Evolutionary conservation across 192 early-diverging fungal genomes (phyloP), one percentile per base, ranked within the genome.

Genomic region (Entrophospora sp.): DNA sequence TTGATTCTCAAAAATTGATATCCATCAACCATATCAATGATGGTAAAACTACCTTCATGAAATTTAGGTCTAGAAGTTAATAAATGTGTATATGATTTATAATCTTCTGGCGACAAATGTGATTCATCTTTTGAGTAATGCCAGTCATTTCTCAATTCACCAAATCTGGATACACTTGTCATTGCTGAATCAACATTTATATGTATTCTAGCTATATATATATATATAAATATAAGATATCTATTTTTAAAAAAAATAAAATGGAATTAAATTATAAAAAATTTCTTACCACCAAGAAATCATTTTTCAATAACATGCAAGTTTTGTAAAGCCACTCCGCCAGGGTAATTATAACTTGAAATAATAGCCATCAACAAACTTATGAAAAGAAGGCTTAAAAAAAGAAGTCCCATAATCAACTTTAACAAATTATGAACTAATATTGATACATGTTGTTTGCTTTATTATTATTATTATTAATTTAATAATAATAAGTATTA

Each of bases 281-380:
- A 18, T 35, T 14, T 43, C 43, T 34, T 36, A 69, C 71, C 67
- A 28, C 66, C 66, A 7, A n/a, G 18, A 25, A 68, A 68, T 22
- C 55, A 42, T 3, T 28, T 32, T 31, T 73, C 67, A 3, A 85
- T 70, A 5, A 70, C 58, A 70, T 92, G 87, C 20, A 95, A 69
- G 36, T 61, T 65, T 18, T 72, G 65, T 34, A 98, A 68, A 1
- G 93, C 93, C 8, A 81, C 63, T 2, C 91, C 96, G 5, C 93
- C 96, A 14, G 96, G 94, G 53, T 98, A 98, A 75, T 98, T 98
- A 3, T 72, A 67, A 12, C 77, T 73, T 8, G 93, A 95, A 3
- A 89, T 68, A 18, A 76, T 68, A 9, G 83, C 68, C 66, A 84
- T 79, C 0, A 66, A 42, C 2, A 70, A 27, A 20, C 76, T 72